Percentiles rank a stretch among this genome's conserved stretches.
Conservation (phyloP, 257 asterid species). For the Solanum paucissectum region DNA sequence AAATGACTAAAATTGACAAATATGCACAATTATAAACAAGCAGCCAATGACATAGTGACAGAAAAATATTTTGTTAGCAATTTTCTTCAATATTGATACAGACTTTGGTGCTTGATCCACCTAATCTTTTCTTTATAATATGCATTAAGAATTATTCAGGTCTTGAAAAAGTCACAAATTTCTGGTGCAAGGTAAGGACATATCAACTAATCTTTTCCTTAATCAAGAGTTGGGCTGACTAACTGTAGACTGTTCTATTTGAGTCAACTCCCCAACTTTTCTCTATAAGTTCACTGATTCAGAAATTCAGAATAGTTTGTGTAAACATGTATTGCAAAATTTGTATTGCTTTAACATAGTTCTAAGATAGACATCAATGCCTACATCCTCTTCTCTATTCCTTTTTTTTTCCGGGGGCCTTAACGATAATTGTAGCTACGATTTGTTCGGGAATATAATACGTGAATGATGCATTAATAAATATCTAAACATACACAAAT, state of each 20-base stretch:
- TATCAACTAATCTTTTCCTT: not conserved
- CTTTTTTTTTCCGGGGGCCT: not conserved
- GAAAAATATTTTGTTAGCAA: not conserved
- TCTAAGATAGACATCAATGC: not conserved
- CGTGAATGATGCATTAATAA: not conserved
- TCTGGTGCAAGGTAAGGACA: not conserved
- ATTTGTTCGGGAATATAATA: not conserved
- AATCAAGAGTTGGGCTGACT: not conserved
- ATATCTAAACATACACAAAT: not conserved
- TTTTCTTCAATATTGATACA: not conserved
- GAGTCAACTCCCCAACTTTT: not conserved
- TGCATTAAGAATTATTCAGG: not conserved
- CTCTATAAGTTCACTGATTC: not conserved
- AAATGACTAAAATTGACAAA: too few relatives aligned
- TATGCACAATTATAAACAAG: not conserved
- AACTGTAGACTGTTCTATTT: not conserved
- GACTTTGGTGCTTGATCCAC: not conserved
- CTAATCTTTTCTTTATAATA: not conserved
- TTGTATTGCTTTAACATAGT: not conserved
- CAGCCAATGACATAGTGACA: not conserved
- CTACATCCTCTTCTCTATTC: not conserved
- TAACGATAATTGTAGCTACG: not conserved
- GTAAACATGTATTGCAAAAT: not conserved
- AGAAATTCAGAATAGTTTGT: not conserved
- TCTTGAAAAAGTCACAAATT: not conserved